phyloP scores from a whole-genome alignment of 2,329 filamentous ascomycete genomes.

The Hymenoscyphus repandus region DNA sequence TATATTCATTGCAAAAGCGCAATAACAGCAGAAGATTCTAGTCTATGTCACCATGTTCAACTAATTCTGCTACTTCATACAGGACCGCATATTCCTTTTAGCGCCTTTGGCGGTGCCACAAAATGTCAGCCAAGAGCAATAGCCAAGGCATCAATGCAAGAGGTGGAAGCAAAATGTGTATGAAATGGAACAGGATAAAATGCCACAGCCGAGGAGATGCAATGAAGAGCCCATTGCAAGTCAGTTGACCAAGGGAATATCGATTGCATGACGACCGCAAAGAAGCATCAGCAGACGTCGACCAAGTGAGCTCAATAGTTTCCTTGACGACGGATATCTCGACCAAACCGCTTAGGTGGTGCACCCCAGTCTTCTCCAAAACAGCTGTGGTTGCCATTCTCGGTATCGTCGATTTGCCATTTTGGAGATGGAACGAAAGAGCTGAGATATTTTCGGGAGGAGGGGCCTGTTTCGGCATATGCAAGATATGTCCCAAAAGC shows the following conservation, averaged over 20 bases:
- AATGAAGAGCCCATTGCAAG: too few species aligned
- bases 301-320: background rate
- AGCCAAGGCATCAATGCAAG: background rate
- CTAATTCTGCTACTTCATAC: too few species aligned
- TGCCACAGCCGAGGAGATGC: too few species aligned
- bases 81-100: too few species aligned
- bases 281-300: too few species aligned
- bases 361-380: constrained; percentile 30
- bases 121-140: background rate
- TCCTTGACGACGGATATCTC: constrained; percentile 2
- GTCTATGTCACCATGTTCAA: too few species aligned
- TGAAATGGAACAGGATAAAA: too few species aligned
- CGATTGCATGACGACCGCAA: too few species aligned
- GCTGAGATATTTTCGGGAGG: constrained; percentile 17
- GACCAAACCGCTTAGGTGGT: constrained; percentile 6
- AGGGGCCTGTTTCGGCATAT: constrained; percentile 19
- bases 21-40: too few species aligned
- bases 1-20: too few species aligned
- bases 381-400: constrained; percentile 23
- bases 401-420: constrained; percentile 23
- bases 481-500: constrained; percentile 25
- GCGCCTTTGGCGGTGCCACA: background rate
- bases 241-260: too few species aligned
- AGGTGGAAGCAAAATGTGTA: background rate
- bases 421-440: constrained; percentile 18